Evolutionary conservation across 345 rosid species (phyloP).

Genomic region (Aethionema arabicum): DNA sequence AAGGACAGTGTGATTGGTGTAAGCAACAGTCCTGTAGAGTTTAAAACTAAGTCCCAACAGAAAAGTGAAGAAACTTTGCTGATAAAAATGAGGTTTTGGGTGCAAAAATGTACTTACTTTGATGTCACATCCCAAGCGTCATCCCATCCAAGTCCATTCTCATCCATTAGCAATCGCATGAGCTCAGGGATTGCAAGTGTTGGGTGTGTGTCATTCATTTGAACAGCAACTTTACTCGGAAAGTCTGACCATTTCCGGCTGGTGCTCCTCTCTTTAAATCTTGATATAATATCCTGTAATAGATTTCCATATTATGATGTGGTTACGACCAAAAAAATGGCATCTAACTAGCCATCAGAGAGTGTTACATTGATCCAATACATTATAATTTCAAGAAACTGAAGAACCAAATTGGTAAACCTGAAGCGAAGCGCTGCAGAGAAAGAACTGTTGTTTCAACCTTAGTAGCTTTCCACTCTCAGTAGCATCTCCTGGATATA

Average conservation of each 20-base stretch:
- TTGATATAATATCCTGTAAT: constrained; percentile 78
- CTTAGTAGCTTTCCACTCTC: constrained; percentile 92
- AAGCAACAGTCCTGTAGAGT: constrained; percentile 74
- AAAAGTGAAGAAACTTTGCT: not conserved
- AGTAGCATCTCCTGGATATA: constrained; percentile 99
- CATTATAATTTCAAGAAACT: constrained; percentile 5
- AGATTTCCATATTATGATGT: constrained; percentile 18
- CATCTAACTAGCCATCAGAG: constrained; percentile 4
- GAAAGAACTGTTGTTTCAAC: constrained; percentile 93
- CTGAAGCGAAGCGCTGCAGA: constrained; percentile 99
- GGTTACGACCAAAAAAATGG: constrained; percentile 8
- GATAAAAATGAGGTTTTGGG: constrained; percentile 4
- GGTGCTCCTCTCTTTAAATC: constrained; percentile 76
- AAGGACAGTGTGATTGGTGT: constrained; percentile 98
- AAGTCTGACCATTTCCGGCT: constrained; percentile 83
- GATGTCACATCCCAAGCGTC: constrained; percentile 94
- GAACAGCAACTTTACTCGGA: constrained; percentile 88
- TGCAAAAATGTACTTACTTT: constrained; percentile 41
- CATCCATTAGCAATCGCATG: constrained; percentile 88
- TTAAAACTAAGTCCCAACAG: constrained; percentile 20
- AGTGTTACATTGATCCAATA: constrained; percentile 5
- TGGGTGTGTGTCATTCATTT: constrained; percentile 97
- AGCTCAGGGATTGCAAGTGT: constrained; percentile 97
- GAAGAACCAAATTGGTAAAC: constrained; percentile 43
- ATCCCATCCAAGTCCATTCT: constrained; percentile 95